Evolutionary conservation across 106 monocot species (phyloP), one percentile per base, ranked within the genome.

Genomic region (Apostasia shenzhenica): DNA sequence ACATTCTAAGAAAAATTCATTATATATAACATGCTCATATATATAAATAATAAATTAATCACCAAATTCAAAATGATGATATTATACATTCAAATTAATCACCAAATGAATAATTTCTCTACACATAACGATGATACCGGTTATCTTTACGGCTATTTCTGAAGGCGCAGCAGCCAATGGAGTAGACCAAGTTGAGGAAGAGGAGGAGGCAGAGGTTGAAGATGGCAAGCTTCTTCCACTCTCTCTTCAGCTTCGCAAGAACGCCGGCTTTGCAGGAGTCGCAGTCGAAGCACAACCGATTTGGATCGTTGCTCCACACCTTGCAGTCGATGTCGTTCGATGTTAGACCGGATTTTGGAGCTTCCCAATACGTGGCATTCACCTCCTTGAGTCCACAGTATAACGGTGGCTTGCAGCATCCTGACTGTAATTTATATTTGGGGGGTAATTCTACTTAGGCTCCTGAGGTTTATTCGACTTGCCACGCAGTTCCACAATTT

Each of bases 341-440:
- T 14, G 46, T 39, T 51, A 57, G 39, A 8, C 59, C 76, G 0
- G 42, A 42, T 14, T 6, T 51, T 6, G 86, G 46, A 26, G 38
- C 13, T 8, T 1, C 72, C 88, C 84, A 84, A 39, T 74, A 41
- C 2, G 82, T 88, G 77, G 76, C 81, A 37, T 80, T 88, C 41
- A 56, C 48, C 26, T 88, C 79, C 1, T 41, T 7, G 43, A 50
- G 77, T 12, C 82, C 77, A 38, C 88, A 88, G 1, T 69, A 57
- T 10, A 75, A 72, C 2, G 88, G 84, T 0, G 84, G 88, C 73
- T 84, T 84, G 65, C 88, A 88, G 65, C 88, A 88, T 1, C 88
- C 88, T 5, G 88, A 88, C 88, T 88, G 82, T 48, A 74, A 45
- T 13, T 45, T 48, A 26, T 26, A 26, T 26, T 26, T 26, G 26